Evolutionary conservation across 2,329 filamentous ascomycete genomes (phyloP).

Genomic region (Aureobasidium sp.): DNA sequence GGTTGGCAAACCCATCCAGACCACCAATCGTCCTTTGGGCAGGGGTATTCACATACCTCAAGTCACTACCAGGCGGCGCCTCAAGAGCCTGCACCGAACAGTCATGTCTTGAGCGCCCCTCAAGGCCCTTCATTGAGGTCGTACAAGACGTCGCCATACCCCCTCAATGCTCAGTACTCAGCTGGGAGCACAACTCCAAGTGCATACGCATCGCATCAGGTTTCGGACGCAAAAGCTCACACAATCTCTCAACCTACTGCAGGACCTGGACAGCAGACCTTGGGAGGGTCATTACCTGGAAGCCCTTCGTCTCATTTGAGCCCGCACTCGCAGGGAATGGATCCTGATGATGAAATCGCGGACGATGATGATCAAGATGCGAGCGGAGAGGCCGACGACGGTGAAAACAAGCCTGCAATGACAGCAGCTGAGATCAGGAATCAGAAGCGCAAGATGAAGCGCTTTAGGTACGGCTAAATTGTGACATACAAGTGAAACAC

Average conservation of each 20-base stretch:
- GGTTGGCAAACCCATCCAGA: slow-evolving; percentile 37
- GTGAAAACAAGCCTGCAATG: slow-evolving; percentile 28
- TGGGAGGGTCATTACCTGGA: slow-evolving; percentile 39
- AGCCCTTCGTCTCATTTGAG: slow-evolving; percentile 41
- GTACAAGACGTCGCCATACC: slow-evolving; percentile 15
- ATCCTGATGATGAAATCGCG: slow-evolving; percentile 29
- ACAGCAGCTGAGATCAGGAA: slow-evolving; percentile 43
- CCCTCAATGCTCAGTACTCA: slow-evolving; percentile 13
- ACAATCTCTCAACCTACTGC: slow-evolving; percentile 17
- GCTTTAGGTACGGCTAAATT: slow-evolving; percentile 56
- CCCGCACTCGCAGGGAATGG: slow-evolving; percentile 30
- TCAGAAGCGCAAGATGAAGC: slow-evolving; percentile 57
- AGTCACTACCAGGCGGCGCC: slow-evolving; percentile 6
- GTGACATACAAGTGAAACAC: not conserved
- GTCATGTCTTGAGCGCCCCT: slow-evolving; percentile 2
- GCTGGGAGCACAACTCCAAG: not conserved
- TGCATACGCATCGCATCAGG: slow-evolving; percentile 14
- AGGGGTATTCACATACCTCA: slow-evolving; percentile 1
- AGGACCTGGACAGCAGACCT: slow-evolving; percentile 23
- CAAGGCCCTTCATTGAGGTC: slow-evolving; percentile 15
- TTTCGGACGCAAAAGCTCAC: slow-evolving; percentile 19
- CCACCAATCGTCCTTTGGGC: slow-evolving; percentile 22
- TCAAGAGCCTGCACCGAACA: not conserved
- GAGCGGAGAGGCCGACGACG: slow-evolving; percentile 21
- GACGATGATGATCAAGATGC: slow-evolving; percentile 32